Evolutionary conservation across 108 stramenopile species (phyloP), one percentile per base, ranked within the genome.

Genomic region (Cyclostephanos invisitatus): DNA sequence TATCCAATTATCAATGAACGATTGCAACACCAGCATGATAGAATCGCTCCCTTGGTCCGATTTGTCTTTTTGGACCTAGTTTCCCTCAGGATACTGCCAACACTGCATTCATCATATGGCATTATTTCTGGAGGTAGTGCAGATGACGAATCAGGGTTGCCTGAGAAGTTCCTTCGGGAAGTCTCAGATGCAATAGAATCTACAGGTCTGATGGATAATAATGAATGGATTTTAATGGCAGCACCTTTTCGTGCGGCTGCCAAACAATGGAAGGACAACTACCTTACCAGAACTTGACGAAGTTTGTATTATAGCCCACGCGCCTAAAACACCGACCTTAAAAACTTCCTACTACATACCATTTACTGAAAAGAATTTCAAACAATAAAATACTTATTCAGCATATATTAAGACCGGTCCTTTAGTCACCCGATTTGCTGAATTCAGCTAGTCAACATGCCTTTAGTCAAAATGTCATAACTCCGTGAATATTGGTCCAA

Each of bases 201-300:
- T 24, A 64, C 73, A 46, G 73, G 72, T 18, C 70, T 86, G 59
- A 40, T 93, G 57, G 83, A 88, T 18, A 55, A 74, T 18, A 77
- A 85, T 17, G 82, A 80, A 15, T 68, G 83, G 38, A 77, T 88
- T 68, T 35, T 91, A 35, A 57, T 64, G 44, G 65, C 85, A 61
- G 83, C 85, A 67, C 85, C 87, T 42, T 67, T 93, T 7, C 80
- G 88, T 32, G 87, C 80, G 11, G 86, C 91, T 44, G 85, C 82
- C 38, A 72, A 63, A 62, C 77, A 29, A 55, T 78, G 38, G 70
- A 65, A 48, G 2, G 12, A 54, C 22, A 54, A 54, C 21, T 20
- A 42, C 12, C 44, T 46, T 15, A 15, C 44, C 44, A 15, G 14
- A 46, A 46, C 44, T 15, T 46, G 44, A 46, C 3, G 44, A 46